Evolutionary conservation across 305 asterid species (phyloP).

Genomic region (Plantago lanceolata): DNA sequence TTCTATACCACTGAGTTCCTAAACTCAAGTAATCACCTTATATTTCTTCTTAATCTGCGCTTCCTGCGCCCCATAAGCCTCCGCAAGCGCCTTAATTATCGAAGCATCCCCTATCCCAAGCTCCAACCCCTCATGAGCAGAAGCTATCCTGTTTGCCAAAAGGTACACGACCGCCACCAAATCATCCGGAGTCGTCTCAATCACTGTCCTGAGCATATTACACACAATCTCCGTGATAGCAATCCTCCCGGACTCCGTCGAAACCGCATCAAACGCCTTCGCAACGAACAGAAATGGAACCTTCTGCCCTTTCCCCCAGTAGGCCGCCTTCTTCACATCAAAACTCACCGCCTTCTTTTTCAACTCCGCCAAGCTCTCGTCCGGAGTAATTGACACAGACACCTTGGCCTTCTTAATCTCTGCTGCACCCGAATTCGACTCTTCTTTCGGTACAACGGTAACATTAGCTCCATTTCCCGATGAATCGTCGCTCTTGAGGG

Average conservation of each 20-base stretch:
- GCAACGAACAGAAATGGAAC: slow-evolving; percentile 91
- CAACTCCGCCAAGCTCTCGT: slow-evolving; percentile 43
- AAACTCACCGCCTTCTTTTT: slow-evolving; percentile 54
- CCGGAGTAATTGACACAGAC: slow-evolving; percentile 37
- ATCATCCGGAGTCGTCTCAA: slow-evolving; percentile 74
- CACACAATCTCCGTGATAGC: slow-evolving; percentile 78
- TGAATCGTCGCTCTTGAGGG: not conserved
- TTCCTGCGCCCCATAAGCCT: slow-evolving; percentile 83
- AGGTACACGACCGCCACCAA: slow-evolving; percentile 72
- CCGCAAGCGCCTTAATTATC: slow-evolving; percentile 83
- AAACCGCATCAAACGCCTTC: slow-evolving; percentile 73
- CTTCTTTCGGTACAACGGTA: slow-evolving; percentile 6
- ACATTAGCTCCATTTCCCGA: slow-evolving; percentile 16
- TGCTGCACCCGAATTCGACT: slow-evolving; percentile 25
- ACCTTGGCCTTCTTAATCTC: slow-evolving; percentile 38
- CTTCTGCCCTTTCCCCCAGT: slow-evolving; percentile 72
- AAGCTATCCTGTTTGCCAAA: slow-evolving; percentile 62
- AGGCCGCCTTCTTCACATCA: slow-evolving; percentile 66
- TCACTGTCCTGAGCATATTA: slow-evolving; percentile 87
- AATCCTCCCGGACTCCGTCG: slow-evolving; percentile 73
- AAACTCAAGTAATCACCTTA: slow-evolving; percentile 32
- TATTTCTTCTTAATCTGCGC: slow-evolving; percentile 69
- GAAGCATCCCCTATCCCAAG: slow-evolving; percentile 92
- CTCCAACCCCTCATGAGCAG: slow-evolving; percentile 89
- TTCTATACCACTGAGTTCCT: not conserved